Evolutionary conservation across 2,329 filamentous ascomycete species (phyloP).

Genomic region (Rutstroemia sp.): DNA sequence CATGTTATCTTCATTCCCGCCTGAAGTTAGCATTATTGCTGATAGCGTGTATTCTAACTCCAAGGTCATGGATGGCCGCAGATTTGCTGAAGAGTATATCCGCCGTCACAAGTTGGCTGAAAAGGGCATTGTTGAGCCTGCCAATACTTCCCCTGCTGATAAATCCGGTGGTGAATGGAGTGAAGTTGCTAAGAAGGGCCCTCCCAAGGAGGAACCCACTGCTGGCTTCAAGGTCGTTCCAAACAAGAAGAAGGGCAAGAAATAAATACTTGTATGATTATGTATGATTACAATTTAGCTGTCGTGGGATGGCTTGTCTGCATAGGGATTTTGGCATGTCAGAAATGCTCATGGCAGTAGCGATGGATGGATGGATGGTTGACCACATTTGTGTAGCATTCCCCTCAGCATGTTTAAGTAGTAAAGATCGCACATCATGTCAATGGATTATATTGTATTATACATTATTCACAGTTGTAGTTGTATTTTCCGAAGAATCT

Average conservation of each 20-base stretch:
- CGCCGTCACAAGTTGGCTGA: constrained; percentile 89
- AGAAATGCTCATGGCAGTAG: background rate
- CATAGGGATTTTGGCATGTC: constrained; percentile 14
- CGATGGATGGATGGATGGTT: too few species aligned
- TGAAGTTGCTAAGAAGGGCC: constrained; percentile 93
- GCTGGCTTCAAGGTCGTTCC: constrained; percentile 81
- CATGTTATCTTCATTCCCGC: constrained; percentile 66
- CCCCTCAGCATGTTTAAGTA: too few species aligned
- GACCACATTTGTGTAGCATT: too few species aligned
- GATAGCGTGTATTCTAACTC: constrained; percentile 85
- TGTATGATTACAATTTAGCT: constrained; percentile 18
- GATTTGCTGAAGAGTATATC: constrained; percentile 92
- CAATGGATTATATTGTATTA: too few species aligned
- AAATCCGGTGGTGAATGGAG: constrained; percentile 74
- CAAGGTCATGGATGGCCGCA: constrained; percentile 82
- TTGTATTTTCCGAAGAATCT: too few species aligned
- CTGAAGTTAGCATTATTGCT: constrained; percentile 74
- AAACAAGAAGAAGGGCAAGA: constrained; percentile 86
- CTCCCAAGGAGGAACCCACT: constrained; percentile 35
- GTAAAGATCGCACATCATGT: too few species aligned
- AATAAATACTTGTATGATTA: constrained; percentile 35
- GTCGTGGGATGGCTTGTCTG: constrained; percentile 16
- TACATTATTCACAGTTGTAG: too few species aligned
- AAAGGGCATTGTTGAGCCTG: constrained; percentile 73
- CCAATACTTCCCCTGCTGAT: constrained; percentile 43